phyloP scores from a whole-genome alignment of 2,329 filamentous ascomycete genomes.

The Bisporella sp. region DNA sequence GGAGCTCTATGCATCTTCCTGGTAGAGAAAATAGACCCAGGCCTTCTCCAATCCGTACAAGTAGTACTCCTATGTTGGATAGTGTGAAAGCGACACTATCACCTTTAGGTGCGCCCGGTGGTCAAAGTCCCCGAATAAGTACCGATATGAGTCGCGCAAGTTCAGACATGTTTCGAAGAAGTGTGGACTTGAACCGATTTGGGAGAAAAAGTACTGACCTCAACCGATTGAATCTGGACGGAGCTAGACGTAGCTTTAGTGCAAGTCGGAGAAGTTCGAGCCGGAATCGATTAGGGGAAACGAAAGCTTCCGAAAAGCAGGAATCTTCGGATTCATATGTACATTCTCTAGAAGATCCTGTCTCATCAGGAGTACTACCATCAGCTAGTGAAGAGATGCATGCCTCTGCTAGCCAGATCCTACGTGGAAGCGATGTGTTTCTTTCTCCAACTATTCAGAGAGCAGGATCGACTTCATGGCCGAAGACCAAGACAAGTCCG shows the following conservation, averaged over 20 bases:
- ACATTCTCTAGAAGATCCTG: slow-evolving; percentile 67
- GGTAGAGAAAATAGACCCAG: slow-evolving; percentile 11
- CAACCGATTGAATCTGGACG: slow-evolving; percentile 35
- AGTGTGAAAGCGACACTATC: slow-evolving; percentile 55
- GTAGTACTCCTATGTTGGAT: slow-evolving; percentile 37
- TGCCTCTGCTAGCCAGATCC: slow-evolving; percentile 83
- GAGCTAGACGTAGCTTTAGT: slow-evolving; percentile 56
- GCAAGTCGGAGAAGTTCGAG: slow-evolving; percentile 47
- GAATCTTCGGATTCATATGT: slow-evolving; percentile 70
- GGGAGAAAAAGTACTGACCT: slow-evolving; percentile 44
- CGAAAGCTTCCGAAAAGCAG: slow-evolving; percentile 43
- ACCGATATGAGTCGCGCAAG: slow-evolving; percentile 45
- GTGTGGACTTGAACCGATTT: slow-evolving; percentile 37
- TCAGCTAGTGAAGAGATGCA: slow-evolving; percentile 67
- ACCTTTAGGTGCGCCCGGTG: slow-evolving; percentile 32
- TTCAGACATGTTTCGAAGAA: slow-evolving; percentile 47
- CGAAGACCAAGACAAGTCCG: background rate
- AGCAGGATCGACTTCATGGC: background rate
- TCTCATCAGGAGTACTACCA: slow-evolving; percentile 62
- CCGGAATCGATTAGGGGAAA: slow-evolving; percentile 41
- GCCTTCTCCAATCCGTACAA: slow-evolving; percentile 16
- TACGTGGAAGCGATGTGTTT: slow-evolving; percentile 83
- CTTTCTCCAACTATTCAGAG: slow-evolving; percentile 64
- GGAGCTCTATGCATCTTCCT: slow-evolving; percentile 14
- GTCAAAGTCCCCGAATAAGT: slow-evolving; percentile 46